A percentile compares a stretch with the other conserved stretches of the same genome.
Evolutionary conservation across 306 rosid species (phyloP).

Genomic region (Carpinus fangiana): DNA sequence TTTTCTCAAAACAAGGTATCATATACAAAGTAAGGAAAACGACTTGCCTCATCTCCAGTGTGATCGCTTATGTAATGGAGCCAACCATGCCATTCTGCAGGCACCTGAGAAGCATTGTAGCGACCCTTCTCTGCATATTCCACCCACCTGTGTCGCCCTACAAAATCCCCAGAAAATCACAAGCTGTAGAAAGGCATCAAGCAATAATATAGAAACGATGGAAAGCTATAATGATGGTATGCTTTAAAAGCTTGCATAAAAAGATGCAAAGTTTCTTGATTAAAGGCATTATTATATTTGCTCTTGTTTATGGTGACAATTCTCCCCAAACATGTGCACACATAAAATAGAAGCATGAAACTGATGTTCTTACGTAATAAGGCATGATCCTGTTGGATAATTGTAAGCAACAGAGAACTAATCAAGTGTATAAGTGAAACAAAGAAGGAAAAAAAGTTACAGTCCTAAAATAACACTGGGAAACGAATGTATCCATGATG

Average conservation of each 20-base stretch:
- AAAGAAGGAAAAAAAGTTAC: neutral
- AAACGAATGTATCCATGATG: neutral
- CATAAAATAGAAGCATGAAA: neutral
- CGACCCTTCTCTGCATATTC: constrained; percentile 94
- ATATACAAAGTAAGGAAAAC: constrained; percentile 8
- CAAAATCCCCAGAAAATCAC: constrained; percentile 25
- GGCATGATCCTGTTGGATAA: neutral
- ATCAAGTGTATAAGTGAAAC: neutral
- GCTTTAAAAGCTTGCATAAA: neutral
- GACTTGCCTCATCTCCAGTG: constrained; percentile 91
- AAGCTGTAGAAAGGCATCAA: constrained; percentile 16
- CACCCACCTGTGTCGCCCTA: constrained; percentile 99
- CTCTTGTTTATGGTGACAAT: neutral
- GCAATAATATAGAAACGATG: neutral
- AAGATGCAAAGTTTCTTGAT: neutral
- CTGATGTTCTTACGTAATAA: neutral
- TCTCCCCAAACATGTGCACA: neutral
- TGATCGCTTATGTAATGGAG: constrained; percentile 86
- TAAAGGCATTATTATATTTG: neutral
- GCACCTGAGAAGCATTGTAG: constrained; percentile 98
- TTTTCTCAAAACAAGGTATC: constrained; percentile 10
- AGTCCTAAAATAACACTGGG: neutral
- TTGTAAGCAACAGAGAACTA: neutral
- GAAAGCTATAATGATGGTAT: neutral
- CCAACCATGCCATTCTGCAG: constrained; percentile 99